These are phyloP conservation scores for Picocystis salinarum DNA, from an alignment of 139 green algal genomes.

Conservation along the genomic window DNA sequence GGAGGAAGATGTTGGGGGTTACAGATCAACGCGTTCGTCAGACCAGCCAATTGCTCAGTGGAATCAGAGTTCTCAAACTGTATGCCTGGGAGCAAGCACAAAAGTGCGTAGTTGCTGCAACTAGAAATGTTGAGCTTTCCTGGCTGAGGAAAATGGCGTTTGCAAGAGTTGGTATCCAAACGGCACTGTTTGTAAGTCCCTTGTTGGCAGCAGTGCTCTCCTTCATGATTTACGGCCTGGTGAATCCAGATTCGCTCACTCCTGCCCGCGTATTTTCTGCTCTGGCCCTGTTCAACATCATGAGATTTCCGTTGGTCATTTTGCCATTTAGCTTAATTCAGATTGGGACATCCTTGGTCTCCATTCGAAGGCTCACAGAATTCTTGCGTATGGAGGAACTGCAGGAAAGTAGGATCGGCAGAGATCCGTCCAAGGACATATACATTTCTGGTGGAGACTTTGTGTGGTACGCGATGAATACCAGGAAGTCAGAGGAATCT, in stretches of 20 bases:
- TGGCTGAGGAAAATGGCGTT: no score
- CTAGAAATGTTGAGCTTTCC: no score
- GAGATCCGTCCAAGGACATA: not conserved
- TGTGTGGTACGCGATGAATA: not conserved
- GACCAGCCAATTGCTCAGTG: slow-evolving; percentile 68
- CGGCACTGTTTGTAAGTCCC: slow-evolving; percentile 16
- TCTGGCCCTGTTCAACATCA: slow-evolving; percentile 73
- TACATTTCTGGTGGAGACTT: not conserved
- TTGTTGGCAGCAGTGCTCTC: slow-evolving; percentile 51
- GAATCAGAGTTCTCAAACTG: slow-evolving; percentile 33
- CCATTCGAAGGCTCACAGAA: no score
- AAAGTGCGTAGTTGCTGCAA: no score
- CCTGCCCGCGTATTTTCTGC: slow-evolving; percentile 57
- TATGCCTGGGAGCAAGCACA: slow-evolving; percentile 31
- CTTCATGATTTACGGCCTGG: slow-evolving; percentile 53
- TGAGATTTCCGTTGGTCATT: slow-evolving; percentile 81
- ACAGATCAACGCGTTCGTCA: slow-evolving; percentile 71
- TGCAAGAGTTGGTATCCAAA: no score
- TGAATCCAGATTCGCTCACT: slow-evolving; percentile 24
- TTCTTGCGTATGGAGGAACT: slow-evolving; percentile 33
- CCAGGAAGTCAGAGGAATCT: not conserved
- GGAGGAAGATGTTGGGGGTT: slow-evolving; percentile 44
- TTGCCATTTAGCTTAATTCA: no score
- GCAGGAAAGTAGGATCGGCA: slow-evolving; percentile 8
- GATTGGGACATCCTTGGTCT: no score